phyloP scores from a whole-genome alignment of 1,284 basidiomycete genomes.

The Neonothopanus nambi region DNA sequence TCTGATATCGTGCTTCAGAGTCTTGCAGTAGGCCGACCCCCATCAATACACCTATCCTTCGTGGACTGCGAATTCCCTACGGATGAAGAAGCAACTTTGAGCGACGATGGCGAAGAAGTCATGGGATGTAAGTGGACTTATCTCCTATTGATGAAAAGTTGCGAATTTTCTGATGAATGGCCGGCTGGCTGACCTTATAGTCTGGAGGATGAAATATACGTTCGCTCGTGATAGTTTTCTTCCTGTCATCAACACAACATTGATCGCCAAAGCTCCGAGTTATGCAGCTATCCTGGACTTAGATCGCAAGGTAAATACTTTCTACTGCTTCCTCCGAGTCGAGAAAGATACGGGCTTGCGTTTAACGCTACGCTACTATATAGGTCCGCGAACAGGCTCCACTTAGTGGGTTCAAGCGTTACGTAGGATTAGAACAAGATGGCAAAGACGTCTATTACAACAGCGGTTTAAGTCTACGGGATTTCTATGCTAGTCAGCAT shows the following conservation, averaged over 20 bases:
- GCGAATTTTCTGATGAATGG: too few species aligned
- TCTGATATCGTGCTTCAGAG: conserved; percentile 30
- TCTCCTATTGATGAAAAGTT: too few species aligned
- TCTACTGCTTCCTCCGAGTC: background rate
- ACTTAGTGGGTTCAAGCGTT: conserved; percentile 41
- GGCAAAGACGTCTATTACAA: conserved; percentile 41
- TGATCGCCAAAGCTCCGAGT: conserved; percentile 41
- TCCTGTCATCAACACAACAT: conserved; percentile 42
- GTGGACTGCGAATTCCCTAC: conserved; percentile 48
- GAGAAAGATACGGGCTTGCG: background rate
- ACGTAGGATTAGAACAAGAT: conserved; percentile 35
- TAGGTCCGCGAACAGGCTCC: conserved; percentile 28
- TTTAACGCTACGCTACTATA: background rate
- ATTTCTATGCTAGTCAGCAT: conserved; percentile 46
- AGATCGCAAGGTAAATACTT: conserved; percentile 26
- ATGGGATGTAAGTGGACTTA: conserved; percentile 25
- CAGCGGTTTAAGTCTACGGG: conserved; percentile 39
- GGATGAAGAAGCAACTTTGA: conserved; percentile 45
- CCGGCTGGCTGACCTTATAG: too few species aligned
- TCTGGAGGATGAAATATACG: conserved; percentile 48
- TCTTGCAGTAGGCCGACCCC: conserved; percentile 46
- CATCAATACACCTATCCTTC: conserved; percentile 45
- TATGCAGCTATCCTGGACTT: conserved; percentile 47
- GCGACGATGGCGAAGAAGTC: conserved; percentile 36
- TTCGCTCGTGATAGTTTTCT: conserved; percentile 44